Conservation (phyloP, 2,329 filamentous ascomycete genomes). For the Dothistroma pini region DNA sequence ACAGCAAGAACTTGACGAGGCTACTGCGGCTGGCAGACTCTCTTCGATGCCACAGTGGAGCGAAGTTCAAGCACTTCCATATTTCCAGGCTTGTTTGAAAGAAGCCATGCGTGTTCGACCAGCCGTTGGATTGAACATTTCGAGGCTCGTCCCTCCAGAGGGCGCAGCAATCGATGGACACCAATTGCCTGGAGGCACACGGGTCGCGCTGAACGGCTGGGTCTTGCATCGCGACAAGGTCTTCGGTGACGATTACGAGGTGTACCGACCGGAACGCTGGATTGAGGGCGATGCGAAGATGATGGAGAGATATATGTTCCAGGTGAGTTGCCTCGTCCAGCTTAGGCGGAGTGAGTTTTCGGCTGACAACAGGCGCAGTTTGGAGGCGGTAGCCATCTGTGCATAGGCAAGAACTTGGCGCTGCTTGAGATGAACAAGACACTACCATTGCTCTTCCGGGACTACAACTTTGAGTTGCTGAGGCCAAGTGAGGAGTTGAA, state of each 20-base stretch:
- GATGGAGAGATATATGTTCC: conserved; percentile 57
- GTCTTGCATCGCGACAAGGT: conserved; percentile 48
- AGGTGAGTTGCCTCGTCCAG: conserved; percentile 39
- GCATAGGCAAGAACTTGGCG: conserved; percentile 30
- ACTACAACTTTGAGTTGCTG: conserved; percentile 54
- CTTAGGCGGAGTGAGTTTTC: not conserved
- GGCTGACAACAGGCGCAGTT: conserved; percentile 19
- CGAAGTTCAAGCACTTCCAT: conserved; percentile 49
- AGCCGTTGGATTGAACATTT: conserved; percentile 55
- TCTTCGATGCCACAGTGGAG: conserved; percentile 29
- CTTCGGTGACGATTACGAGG: conserved; percentile 15
- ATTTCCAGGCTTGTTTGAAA: conserved; percentile 56
- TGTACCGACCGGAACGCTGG: conserved; percentile 23
- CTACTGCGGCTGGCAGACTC: conserved; percentile 20
- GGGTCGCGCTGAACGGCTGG: conserved; percentile 54
- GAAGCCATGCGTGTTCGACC: conserved; percentile 56
- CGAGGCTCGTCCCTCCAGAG: conserved; percentile 49
- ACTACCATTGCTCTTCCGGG: conserved; percentile 43
- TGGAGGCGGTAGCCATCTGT: conserved; percentile 25
- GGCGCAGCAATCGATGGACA: conserved; percentile 52
- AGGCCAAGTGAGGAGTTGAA: conserved; percentile 49
- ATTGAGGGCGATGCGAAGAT: conserved; percentile 36
- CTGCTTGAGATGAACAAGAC: conserved; percentile 31
- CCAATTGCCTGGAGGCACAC: conserved; percentile 51
- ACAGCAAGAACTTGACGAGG: conserved; percentile 37